A percentile compares a stretch with the other conserved stretches of the same genome.
These are phyloP conservation scores for Scedosporium aurantiacum DNA, from an alignment of 2,329 filamentous ascomycete species.

Conservation along the genomic window DNA sequence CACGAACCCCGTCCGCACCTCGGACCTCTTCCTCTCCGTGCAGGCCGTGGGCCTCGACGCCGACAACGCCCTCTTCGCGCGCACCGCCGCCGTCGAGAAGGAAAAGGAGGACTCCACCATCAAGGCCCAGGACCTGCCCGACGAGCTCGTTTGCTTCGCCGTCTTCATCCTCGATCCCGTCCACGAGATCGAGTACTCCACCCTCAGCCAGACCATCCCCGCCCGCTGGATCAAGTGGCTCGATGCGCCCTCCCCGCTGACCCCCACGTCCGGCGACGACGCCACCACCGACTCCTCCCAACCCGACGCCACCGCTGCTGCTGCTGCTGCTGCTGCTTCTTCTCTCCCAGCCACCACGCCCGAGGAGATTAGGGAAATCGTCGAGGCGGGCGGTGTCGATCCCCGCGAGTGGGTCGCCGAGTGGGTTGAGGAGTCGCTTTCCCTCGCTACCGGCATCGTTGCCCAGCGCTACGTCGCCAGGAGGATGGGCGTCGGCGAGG, in stretches of 20 bases:
- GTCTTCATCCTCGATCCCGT: constrained; percentile 78
- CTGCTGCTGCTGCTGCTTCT: constrained; percentile 17
- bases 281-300: constrained; percentile 25
- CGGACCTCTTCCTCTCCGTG: constrained; percentile 90
- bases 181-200: constrained; percentile 78
- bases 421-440: constrained; percentile 86
- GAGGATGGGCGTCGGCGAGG: constrained; percentile 91
- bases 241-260: constrained; percentile 56
- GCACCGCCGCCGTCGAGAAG: constrained; percentile 39
- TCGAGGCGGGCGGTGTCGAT: constrained; percentile 66
- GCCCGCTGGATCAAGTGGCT: constrained; percentile 85
- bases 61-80: constrained; percentile 57
- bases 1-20: constrained; percentile 80
- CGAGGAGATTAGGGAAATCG: constrained; percentile 77
- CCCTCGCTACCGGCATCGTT: constrained; percentile 68
- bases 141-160: constrained; percentile 61
- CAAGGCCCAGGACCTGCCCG: constrained; percentile 38
- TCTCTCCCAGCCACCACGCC: constrained; percentile 36
- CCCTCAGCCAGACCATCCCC: constrained; percentile 74
- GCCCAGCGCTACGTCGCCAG: constrained; percentile 92
- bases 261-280: constrained; percentile 40
- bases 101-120: constrained; percentile 44
- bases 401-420: constrained; percentile 95
- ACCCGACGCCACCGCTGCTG: constrained; percentile 32
- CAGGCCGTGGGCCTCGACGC: constrained; percentile 66